Evolutionary conservation across 768 basidiomycete genomes (phyloP).

Genomic region (Leccinum variicolor): DNA sequence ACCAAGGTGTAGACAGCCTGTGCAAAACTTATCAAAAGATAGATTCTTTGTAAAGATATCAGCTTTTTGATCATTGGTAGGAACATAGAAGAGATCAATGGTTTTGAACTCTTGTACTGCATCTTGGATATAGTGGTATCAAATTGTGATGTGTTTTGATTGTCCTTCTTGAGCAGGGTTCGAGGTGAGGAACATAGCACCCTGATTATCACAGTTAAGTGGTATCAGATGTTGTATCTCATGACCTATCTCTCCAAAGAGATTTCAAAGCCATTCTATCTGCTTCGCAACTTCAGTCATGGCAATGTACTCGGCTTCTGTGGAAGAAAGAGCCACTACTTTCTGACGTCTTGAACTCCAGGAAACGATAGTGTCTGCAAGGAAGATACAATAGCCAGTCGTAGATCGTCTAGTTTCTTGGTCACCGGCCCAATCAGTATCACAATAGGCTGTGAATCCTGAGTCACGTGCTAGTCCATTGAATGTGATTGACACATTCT

Average conservation of each 20-base stretch:
- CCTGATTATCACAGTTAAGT: neutral
- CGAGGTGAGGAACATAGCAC: neutral
- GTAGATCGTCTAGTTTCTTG: too few species aligned
- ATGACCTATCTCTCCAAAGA: neutral
- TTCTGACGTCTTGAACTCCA: too few species aligned
- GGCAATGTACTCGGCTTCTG: neutral
- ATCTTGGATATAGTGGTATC: neutral
- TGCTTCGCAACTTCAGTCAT: neutral
- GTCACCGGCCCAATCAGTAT: too few species aligned
- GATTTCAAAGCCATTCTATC: neutral
- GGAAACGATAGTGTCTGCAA: too few species aligned
- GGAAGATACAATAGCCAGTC: too few species aligned
- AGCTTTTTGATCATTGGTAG: neutral
- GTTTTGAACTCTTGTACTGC: neutral
- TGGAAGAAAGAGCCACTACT: neutral
- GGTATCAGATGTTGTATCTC: neutral
- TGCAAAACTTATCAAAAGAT: neutral
- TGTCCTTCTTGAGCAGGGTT: neutral
- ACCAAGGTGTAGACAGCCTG: too few species aligned
- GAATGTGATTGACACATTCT: too few species aligned
- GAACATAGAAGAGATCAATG: neutral
- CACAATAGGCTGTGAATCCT: too few species aligned
- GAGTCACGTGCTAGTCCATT: too few species aligned
- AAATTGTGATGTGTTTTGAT: too few species aligned
- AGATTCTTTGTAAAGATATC: neutral